phyloP scores from a whole-genome alignment of 1,139 yeast species.

The Candida frijolesensis region DNA sequence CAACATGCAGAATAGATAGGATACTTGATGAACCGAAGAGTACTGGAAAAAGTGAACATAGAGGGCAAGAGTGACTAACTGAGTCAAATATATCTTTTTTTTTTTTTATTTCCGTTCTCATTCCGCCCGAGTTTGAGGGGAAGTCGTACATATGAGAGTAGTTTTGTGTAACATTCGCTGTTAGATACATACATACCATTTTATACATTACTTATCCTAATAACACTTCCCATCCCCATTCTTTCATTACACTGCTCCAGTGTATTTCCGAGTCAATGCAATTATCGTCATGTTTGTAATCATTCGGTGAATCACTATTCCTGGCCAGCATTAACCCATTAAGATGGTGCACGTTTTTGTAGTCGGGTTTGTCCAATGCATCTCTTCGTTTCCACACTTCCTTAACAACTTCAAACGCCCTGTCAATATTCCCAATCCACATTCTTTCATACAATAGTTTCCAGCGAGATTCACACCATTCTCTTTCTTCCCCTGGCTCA shows the following conservation, averaged over 20 bases:
- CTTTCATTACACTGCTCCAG: slow-evolving; percentile 71
- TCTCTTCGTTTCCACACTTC: slow-evolving; percentile 72
- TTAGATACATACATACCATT: too few species aligned
- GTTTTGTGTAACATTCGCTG: too few species aligned
- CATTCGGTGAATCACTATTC: slow-evolving; percentile 25
- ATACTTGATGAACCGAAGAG: background rate
- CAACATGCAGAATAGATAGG: background rate
- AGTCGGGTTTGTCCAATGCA: slow-evolving; percentile 27
- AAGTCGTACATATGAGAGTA: background rate
- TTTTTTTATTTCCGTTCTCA: background rate
- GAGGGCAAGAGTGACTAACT: background rate
- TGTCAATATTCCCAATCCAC: slow-evolving; percentile 67
- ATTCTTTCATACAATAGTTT: slow-evolving; percentile 50
- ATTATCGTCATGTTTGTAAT: slow-evolving; percentile 17
- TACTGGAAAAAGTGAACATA: background rate
- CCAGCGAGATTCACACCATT: slow-evolving; percentile 67
- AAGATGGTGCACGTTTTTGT: slow-evolving; percentile 29
- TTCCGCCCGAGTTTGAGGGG: background rate
- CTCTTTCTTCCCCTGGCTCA: slow-evolving; percentile 55
- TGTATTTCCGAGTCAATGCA: slow-evolving; percentile 54
- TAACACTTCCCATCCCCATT: slow-evolving; percentile 75
- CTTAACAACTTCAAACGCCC: slow-evolving; percentile 67
- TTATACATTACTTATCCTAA: slow-evolving; percentile 27
- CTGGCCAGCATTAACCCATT: slow-evolving; percentile 48
- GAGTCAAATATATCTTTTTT: background rate